These are phyloP conservation scores for Pichia phayaonensis DNA, from an alignment of 805 yeast genomes.

Conservation along the genomic window DNA sequence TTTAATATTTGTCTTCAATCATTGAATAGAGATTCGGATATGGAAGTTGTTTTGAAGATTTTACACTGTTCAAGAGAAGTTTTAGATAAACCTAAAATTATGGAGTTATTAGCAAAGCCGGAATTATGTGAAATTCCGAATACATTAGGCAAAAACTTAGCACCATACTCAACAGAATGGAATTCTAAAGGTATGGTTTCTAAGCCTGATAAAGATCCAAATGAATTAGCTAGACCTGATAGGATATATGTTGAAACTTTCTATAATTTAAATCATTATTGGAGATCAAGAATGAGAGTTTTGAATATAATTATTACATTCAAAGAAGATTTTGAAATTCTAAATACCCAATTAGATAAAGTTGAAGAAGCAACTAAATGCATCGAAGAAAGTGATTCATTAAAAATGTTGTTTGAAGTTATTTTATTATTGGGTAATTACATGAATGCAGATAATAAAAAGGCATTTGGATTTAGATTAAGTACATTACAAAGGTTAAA, in stretches of 20 bases:
- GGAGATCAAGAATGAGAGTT: constrained; percentile 90
- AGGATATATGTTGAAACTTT: constrained; percentile 74
- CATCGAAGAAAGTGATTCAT: constrained; percentile 55
- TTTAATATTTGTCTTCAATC: constrained; percentile 89
- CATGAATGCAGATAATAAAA: constrained; percentile 90
- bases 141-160: constrained; percentile 59
- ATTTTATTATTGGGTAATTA: constrained; percentile 90
- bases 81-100: constrained; percentile 57
- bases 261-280: constrained; percentile 77
- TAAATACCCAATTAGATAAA: constrained; percentile 55
- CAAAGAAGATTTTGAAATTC: constrained; percentile 71
- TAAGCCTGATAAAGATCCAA: constrained; percentile 61
- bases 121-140: constrained; percentile 71
- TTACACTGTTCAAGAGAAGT: constrained; percentile 71
- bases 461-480: constrained; percentile 87
- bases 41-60: constrained; percentile 60
- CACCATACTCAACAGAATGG: constrained; percentile 77
- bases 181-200: constrained; percentile 29
- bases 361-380: constrained; percentile 69
- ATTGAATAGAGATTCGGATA: constrained; percentile 55
- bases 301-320: constrained; percentile 59
- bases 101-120: constrained; percentile 77
- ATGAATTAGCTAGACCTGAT: constrained; percentile 80
- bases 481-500: constrained; percentile 84
- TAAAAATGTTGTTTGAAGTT: constrained; percentile 70